Evolutionary conservation across 371 early-diverging fungal species (phyloP).

Genomic region (Funneliformis caledonium): DNA sequence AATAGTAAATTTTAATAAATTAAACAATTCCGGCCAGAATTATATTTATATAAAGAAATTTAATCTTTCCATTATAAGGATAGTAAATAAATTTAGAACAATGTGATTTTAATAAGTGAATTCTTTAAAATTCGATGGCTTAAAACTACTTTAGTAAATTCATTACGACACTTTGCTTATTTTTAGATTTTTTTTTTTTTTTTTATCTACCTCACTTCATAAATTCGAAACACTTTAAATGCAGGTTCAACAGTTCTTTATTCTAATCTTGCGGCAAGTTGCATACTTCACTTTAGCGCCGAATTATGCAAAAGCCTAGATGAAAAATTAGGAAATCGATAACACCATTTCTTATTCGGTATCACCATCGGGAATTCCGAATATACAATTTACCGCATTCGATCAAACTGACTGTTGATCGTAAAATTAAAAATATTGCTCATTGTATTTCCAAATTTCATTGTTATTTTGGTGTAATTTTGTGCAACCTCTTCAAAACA

Average conservation of each 20-base stretch:
- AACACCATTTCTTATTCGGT: not conserved
- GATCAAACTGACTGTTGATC: not conserved
- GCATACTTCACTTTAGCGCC: not conserved
- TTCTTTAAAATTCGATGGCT: not conserved
- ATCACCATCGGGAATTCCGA: not conserved
- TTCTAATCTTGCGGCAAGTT: not conserved
- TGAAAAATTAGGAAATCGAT: not conserved
- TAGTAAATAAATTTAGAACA: too few species aligned
- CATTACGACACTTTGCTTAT: not conserved
- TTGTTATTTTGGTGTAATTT: not conserved
- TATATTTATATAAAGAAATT: too few species aligned
- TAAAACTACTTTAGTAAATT: not conserved
- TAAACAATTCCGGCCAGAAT: too few species aligned
- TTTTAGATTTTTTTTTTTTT: not conserved
- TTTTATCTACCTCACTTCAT: not conserved
- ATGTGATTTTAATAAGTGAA: not conserved
- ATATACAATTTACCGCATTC: not conserved
- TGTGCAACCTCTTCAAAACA: not conserved
- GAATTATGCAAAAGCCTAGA: not conserved
- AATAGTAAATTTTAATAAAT: constrained; percentile 31
- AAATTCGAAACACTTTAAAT: not conserved
- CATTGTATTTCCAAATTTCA: constrained; percentile 18
- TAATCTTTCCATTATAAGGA: too few species aligned
- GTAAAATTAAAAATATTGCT: not conserved
- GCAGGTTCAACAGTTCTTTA: not conserved